phyloP scores from a whole-genome alignment of 192 early-diverging fungal species.

The Podila minutissima region DNA sequence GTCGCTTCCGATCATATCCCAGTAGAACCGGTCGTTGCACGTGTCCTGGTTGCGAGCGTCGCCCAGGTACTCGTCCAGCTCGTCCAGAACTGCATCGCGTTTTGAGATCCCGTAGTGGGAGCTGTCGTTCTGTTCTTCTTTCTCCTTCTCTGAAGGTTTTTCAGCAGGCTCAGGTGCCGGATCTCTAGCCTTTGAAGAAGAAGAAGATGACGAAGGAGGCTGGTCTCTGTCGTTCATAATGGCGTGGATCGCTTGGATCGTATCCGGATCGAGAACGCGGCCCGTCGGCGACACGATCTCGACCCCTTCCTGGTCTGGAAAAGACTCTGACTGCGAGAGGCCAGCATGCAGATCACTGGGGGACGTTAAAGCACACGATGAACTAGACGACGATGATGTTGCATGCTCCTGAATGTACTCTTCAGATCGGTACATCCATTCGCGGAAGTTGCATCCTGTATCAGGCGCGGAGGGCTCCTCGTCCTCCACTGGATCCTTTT shows the following conservation, averaged over 20 bases:
- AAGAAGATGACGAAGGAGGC: not conserved
- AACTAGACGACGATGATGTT: not conserved
- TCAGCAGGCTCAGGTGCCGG: not conserved
- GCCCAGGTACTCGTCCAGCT: conserved; percentile 22
- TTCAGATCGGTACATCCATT: conserved; percentile 38
- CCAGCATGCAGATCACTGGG: not conserved
- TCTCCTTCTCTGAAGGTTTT: not conserved
- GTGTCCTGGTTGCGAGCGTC: conserved; percentile 20
- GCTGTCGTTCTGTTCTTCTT: not conserved
- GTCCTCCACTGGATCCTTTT: not conserved
- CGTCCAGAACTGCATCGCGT: conserved; percentile 33
- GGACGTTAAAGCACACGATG: not conserved
- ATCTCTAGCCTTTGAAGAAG: too few relatives aligned
- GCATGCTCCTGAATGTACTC: conserved; percentile 9
- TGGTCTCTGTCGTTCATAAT: not conserved
- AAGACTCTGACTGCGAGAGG: not conserved
- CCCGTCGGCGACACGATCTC: not conserved
- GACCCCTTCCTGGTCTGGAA: not conserved
- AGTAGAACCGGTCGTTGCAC: conserved; percentile 34
- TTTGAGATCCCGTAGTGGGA: conserved; percentile 27
- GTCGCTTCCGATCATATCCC: conserved; percentile 19
- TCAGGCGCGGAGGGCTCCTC: not conserved
- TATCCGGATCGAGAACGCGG: not conserved
- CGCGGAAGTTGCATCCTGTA: not conserved
- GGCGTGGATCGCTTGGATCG: not conserved